Conservation (phyloP, 257 asterid genomes). For the Primulina huaijiensis region DNA sequence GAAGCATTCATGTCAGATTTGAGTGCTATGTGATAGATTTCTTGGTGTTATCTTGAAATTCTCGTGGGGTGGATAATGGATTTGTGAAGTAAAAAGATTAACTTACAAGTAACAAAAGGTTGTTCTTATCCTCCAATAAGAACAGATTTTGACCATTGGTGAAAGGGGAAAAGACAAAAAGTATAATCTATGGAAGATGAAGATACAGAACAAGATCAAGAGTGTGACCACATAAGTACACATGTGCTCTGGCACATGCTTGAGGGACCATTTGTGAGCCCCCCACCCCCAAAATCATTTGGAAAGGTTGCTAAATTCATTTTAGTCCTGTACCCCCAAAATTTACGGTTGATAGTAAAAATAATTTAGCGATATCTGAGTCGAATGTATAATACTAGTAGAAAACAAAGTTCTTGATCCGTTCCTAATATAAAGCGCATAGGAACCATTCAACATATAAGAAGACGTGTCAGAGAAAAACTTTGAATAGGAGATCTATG, state of each 20-base stretch:
- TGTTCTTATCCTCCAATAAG: not conserved
- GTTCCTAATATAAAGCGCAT: not conserved
- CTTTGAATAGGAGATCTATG: not conserved
- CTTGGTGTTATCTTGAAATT: not conserved
- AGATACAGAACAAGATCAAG: constrained; percentile 24
- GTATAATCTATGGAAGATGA: not conserved
- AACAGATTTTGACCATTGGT: not conserved
- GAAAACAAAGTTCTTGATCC: not conserved
- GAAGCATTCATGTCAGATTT: constrained; percentile 14
- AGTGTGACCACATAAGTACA: constrained; percentile 35
- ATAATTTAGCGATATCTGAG: not conserved
- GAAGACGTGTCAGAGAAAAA: not conserved
- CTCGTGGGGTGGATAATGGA: not conserved
- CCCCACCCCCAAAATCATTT: not conserved
- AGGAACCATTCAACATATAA: not conserved
- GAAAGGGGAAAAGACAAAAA: not conserved
- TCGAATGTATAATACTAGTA: not conserved
- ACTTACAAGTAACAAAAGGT: not conserved
- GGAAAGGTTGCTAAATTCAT: not conserved
- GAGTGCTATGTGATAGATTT: constrained; percentile 10
- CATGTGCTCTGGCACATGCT: constrained; percentile 24
- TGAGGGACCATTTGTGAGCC: constrained; percentile 23
- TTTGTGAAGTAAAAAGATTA: not conserved
- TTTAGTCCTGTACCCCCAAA: not conserved
- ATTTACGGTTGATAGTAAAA: no score